Percentiles rank a stretch among this genome's conserved stretches.
These are phyloP conservation scores for Viola odorata DNA, from an alignment of 345 rosid genomes.

Conservation along the genomic window DNA sequence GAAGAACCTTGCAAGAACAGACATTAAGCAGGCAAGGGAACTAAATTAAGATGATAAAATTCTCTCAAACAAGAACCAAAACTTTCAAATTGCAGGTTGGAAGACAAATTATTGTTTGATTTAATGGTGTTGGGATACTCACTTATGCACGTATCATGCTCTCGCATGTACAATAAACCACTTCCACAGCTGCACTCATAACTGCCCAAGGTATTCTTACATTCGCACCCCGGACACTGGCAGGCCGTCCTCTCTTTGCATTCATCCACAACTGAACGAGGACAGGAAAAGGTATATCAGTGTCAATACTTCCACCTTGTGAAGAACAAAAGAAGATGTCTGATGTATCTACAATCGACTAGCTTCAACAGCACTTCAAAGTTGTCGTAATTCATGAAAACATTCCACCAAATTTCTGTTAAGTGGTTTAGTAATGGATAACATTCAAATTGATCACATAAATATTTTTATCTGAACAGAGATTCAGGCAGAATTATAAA, in stretches of 20 bases:
- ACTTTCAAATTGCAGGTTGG: neutral
- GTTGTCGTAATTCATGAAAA: neutral
- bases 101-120: neutral
- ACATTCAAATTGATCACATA: too few relatives aligned
- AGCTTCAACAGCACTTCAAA: too few relatives aligned
- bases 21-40: neutral
- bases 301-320: neutral
- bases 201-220: conserved; percentile 93
- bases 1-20: too few relatives aligned
- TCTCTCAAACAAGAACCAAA: neutral
- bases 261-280: conserved; percentile 59
- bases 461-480: neutral
- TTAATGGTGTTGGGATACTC: conserved; percentile 14
- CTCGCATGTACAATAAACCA: conserved; percentile 74
- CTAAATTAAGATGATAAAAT: neutral
- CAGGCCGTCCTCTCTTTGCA: conserved; percentile 78
- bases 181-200: conserved; percentile 77
- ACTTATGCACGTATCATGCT: conserved; percentile 87
- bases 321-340: neutral
- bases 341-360: too few relatives aligned
- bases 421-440: neutral
- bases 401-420: neutral
- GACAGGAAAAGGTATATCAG: neutral
- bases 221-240: conserved; percentile 63
- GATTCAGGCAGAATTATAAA: neutral